Conservation (phyloP, 1,284 basidiomycete genomes). For the Gomphus sp. region DNA sequence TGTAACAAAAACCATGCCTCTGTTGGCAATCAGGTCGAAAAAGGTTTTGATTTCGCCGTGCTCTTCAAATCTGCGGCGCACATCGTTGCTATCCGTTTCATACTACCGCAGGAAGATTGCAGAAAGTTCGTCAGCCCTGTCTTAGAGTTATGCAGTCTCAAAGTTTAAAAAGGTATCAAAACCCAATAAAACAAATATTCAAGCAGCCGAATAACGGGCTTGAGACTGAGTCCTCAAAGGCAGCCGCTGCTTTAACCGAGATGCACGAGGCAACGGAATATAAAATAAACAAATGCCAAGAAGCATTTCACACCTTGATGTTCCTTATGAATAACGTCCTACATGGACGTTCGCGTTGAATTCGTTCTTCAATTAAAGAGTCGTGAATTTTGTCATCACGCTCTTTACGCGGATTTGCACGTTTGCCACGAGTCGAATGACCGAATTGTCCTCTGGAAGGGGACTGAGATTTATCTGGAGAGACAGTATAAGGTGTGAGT, state of each 20-base stretch:
- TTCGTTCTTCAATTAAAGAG: constrained; percentile 81
- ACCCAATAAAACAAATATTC: background rate
- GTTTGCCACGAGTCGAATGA: constrained; percentile 5
- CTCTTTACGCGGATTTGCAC: constrained; percentile 26
- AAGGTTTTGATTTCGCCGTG: constrained; percentile 96
- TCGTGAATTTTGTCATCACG: constrained; percentile 79
- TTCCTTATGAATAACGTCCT: constrained; percentile 95
- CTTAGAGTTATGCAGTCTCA: background rate
- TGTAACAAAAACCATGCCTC: constrained; percentile 97
- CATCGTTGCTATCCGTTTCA: constrained; percentile 77
- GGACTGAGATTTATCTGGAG: constrained; percentile 8
- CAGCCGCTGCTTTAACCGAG: background rate
- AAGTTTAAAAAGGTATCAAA: background rate
- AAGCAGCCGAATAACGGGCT: background rate
- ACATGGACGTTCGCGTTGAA: constrained; percentile 87
- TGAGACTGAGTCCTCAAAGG: background rate
- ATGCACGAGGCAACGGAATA: background rate
- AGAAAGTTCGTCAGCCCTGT: constrained; percentile 14
- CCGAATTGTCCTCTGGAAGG: constrained; percentile 5
- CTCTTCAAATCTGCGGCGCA: constrained; percentile 80
- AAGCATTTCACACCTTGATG: constrained; percentile 63
- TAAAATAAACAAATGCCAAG: background rate
- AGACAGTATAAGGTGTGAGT: background rate
- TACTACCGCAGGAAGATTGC: constrained; percentile 47
- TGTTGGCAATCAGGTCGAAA: constrained; percentile 87